Percentiles rank a stretch among this genome's conserved stretches.
phyloP scores from a whole-genome alignment of 768 basidiomycete genomes.

The Termitomyces sp. region DNA sequence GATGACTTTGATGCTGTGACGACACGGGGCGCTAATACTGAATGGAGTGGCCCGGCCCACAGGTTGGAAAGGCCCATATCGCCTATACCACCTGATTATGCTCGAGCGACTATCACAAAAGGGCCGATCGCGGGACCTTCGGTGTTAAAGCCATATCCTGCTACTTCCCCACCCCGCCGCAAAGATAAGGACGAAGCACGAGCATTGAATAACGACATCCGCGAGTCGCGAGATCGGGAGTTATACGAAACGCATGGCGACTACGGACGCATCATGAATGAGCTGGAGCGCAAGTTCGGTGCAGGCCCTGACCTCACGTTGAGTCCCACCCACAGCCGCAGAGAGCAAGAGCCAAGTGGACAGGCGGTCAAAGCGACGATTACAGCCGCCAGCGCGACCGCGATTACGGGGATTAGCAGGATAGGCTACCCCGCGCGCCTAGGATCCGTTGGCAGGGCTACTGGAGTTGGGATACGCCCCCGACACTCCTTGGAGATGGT shows the following conservation, averaged over 20 bases:
- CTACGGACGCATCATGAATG: constrained; percentile 26
- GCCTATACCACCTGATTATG: background rate
- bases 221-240: background rate
- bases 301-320: constrained; percentile 17
- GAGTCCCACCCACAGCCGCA: constrained; percentile 11
- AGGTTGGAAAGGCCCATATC: background rate
- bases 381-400: constrained; percentile 1
- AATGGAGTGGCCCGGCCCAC: constrained; percentile 14
- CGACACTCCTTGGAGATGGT: constrained; percentile 39
- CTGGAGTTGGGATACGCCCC: constrained; percentile 11
- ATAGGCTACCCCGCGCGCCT: constrained; percentile 21
- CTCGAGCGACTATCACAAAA: constrained; percentile 1
- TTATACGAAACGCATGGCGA: constrained; percentile 26
- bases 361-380: constrained; percentile 7
- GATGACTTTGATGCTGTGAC: constrained; percentile 36
- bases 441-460: constrained; percentile 7
- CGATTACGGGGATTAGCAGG: constrained; percentile 11
- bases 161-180: background rate
- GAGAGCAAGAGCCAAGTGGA: constrained; percentile 11
- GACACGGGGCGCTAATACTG: constrained; percentile 18
- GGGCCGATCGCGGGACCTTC: background rate
- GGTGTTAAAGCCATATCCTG: background rate
- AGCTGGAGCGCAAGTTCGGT: constrained; percentile 24
- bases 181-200: background rate
- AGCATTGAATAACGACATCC: background rate